Percentiles rank a stretch among this genome's conserved stretches.
These are phyloP conservation scores for Paramecium caudatum DNA, from an alignment of 73 alveolate genomes.

Conservation along the genomic window DNA sequence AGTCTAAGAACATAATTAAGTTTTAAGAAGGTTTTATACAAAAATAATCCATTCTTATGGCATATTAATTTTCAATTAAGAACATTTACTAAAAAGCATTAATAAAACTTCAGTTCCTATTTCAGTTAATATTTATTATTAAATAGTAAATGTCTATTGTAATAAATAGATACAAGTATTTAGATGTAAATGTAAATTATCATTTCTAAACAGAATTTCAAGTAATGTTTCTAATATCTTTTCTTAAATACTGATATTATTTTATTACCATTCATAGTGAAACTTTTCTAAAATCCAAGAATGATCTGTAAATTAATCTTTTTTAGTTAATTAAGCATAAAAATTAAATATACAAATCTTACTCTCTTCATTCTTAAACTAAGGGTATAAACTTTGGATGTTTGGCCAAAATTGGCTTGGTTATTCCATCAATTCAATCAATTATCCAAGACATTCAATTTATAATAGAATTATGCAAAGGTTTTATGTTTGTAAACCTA, in stretches of 20 bases:
- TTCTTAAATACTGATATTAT: slow-evolving; percentile 4
- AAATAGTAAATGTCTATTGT: background rate
- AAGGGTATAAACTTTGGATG: background rate
- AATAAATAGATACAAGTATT: background rate
- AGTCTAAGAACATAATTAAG: background rate
- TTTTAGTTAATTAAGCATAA: slow-evolving; percentile 9
- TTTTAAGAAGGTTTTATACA: background rate
- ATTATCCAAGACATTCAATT: background rate
- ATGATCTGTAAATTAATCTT: slow-evolving; percentile 11
- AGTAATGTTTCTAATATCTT: slow-evolving; percentile 1
- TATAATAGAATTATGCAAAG: background rate
- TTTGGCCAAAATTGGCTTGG: slow-evolving; percentile 39
- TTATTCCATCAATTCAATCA: slow-evolving; percentile 2
- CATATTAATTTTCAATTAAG: background rate
- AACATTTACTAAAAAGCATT: slow-evolving; percentile 25
- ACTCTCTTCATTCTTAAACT: background rate
- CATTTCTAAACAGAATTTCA: slow-evolving; percentile 7
- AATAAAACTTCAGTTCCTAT: background rate
- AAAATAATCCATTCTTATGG: background rate
- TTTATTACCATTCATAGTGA: slow-evolving; percentile 25
- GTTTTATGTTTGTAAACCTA: background rate
- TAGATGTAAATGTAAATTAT: background rate
- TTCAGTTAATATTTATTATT: slow-evolving; percentile 5
- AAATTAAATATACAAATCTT: slow-evolving; percentile 36
- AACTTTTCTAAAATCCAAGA: slow-evolving; percentile 4